Evolutionary conservation across 805 yeast species (phyloP).

Genomic region (Candida golubevii): DNA sequence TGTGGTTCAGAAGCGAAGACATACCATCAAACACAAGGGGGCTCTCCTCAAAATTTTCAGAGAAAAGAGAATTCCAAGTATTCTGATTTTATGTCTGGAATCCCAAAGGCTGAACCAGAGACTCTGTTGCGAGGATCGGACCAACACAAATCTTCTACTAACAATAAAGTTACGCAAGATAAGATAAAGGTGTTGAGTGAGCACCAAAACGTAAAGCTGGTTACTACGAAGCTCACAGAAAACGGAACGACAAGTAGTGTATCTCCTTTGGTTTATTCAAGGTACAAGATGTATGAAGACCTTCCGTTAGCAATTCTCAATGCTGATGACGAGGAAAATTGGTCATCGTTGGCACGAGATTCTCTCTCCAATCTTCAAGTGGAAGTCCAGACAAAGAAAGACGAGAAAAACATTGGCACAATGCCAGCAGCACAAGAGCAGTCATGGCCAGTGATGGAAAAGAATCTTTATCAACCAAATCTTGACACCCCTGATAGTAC

Average conservation of each 20-base stretch:
- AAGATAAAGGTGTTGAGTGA: no score
- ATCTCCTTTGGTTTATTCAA: constrained; percentile 8
- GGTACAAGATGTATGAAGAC: constrained; percentile 12
- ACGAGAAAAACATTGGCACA: constrained; percentile 2
- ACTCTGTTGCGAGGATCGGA: no score
- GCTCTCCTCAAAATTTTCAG: no score
- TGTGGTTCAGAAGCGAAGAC: no score
- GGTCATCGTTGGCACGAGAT: constrained; percentile 24
- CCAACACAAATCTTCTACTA: no score
- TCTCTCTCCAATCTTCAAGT: constrained; percentile 22
- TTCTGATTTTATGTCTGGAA: no score
- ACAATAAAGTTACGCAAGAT: no score
- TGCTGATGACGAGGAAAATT: constrained; percentile 21
- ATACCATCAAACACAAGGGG: no score
- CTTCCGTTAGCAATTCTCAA: constrained; percentile 16
- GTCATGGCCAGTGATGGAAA: neutral
- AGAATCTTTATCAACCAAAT: constrained; percentile 1
- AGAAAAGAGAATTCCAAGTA: no score
- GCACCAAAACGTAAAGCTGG: no score
- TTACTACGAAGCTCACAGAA: no score
- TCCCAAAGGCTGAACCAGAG: no score
- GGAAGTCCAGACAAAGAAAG: constrained; percentile 22
- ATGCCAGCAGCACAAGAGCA: neutral
- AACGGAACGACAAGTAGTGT: neutral
- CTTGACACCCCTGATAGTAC: constrained; percentile 7